Evolutionary conservation across 257 asterid genomes (phyloP).

Genomic region (Salvia rosmarinus): DNA sequence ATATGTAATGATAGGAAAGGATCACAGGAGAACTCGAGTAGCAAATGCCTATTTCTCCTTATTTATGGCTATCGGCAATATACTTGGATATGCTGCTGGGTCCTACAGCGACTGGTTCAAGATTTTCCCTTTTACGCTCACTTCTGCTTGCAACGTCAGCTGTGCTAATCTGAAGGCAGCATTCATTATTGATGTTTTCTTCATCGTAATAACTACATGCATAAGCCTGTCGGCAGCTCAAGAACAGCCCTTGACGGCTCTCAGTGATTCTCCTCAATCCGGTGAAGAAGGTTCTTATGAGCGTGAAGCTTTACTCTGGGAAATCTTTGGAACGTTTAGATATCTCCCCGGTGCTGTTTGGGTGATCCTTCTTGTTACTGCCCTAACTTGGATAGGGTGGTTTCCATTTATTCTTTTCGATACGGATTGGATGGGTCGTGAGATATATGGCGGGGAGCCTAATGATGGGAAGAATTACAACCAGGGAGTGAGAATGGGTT

Average conservation of each 20-base stretch:
- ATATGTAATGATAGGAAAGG: conserved; percentile 56
- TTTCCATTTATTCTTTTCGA: conserved; percentile 82
- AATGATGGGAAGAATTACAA: conserved; percentile 67
- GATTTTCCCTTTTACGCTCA: conserved; percentile 70
- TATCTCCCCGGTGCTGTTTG: conserved; percentile 71
- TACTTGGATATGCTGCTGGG: conserved; percentile 89
- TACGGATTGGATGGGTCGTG: conserved; percentile 97
- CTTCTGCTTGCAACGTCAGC: conserved; percentile 66
- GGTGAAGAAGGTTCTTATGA: conserved; percentile 56
- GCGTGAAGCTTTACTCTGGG: conserved; percentile 81
- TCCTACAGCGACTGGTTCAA: conserved; percentile 80
- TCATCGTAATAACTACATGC: conserved; percentile 60
- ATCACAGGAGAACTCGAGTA: conserved; percentile 79
- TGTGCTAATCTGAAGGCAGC: conserved; percentile 92
- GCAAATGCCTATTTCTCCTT: conserved; percentile 83
- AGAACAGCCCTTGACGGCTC: conserved; percentile 59
- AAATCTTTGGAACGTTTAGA: conserved; percentile 70
- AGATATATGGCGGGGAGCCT: conserved; percentile 86
- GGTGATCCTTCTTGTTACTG: conserved; percentile 76
- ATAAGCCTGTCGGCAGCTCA: conserved; percentile 70
- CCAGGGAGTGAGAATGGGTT: conserved; percentile 84
- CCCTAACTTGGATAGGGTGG: conserved; percentile 88
- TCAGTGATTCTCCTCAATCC: conserved; percentile 17
- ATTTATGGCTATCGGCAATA: conserved; percentile 81
- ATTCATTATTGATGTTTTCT: conserved; percentile 66